Evolutionary conservation across 192 early-diverging fungal species (phyloP).

Genomic region (Entomortierella chlamydospora): DNA sequence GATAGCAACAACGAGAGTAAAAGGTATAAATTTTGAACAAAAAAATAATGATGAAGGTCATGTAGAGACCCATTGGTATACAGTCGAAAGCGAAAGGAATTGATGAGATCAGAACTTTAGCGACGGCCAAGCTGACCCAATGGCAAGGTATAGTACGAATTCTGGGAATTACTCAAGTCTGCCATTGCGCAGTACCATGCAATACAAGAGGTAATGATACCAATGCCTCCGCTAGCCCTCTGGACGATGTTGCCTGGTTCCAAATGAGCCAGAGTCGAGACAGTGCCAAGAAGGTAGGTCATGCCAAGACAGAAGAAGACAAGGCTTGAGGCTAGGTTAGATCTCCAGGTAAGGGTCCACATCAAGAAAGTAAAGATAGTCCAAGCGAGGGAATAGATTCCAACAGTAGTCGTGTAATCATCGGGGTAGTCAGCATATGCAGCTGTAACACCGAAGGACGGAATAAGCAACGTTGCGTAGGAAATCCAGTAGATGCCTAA

Average conservation of each 20-base stretch:
- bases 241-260: constrained; percentile 52
- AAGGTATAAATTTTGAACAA: neutral
- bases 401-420: constrained; percentile 58
- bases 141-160: constrained; percentile 66
- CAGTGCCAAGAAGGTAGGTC: constrained; percentile 55
- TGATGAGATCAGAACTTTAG: neutral
- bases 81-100: no score
- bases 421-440: constrained; percentile 44
- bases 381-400: constrained; percentile 63
- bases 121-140: constrained; percentile 44
- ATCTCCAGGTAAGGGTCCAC: constrained; percentile 57
- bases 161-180: constrained; percentile 62
- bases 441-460: constrained; percentile 60
- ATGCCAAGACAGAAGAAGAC: constrained; percentile 58
- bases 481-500: constrained; percentile 67
- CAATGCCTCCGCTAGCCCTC: constrained; percentile 57
- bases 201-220: constrained; percentile 57
- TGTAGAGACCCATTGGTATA: no score
- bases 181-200: constrained; percentile 67
- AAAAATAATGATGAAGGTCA: no score
- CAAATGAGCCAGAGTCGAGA: constrained; percentile 58
- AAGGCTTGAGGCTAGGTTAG: constrained; percentile 58
- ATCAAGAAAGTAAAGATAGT: constrained; percentile 65
- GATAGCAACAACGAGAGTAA: no score
- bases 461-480: constrained; percentile 61